Base-by-base conservation (phyloP, 1,139 yeast genomes). In the Taiozyma sp. region DNA sequence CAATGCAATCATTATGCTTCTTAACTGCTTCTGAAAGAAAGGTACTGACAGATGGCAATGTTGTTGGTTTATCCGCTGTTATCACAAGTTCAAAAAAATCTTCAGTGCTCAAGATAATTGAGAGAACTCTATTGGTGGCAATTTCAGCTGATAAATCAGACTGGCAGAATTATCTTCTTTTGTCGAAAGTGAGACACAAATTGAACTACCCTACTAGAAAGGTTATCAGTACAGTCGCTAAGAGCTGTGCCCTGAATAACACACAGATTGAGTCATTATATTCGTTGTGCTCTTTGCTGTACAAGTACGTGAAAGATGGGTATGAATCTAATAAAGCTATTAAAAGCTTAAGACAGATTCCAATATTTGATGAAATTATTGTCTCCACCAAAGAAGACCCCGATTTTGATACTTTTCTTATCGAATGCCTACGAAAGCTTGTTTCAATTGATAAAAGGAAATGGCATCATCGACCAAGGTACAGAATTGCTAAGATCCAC, bases 401-500 rank as follows among this genome's bases (percentile, higher is more conserved):
- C 30, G 49, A 53, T 4, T 65, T 73, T 46, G 66, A 64, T 48
- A 55, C 55, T 3, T 58, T 66, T 43, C 60, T 77, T 27, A 64
- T 79, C 2, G 65, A 63, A 0, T 62, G 72, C 6, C 60, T 75
- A 52, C 69, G 65, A 45, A 69, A 62, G 53, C 64, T 91, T 8
- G 69, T 79, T 24, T 55, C 72, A 0, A 71, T 79, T 24, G 98
- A 93, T 65, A 91, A 87, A 66, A 87, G 84, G 65, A 89, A 83
- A 51, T 91, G 97, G 97, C 96, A 91, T 49, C 99, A 93, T 63
- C 80, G 87, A 50, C 96, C 97, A 2, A 76, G 81, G 4, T 91
- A 79, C 63, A 73, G 92, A 53, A 71, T 88, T n/a, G 89, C 98
- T 0, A 73, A 70, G 49, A 80, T 91, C 10, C 70, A 75, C 22